A percentile compares a stretch with the other conserved stretches of the same genome.
phyloP scores from a whole-genome alignment of 108 stramenopile genomes.

The Fistulifera pelliculosa region DNA sequence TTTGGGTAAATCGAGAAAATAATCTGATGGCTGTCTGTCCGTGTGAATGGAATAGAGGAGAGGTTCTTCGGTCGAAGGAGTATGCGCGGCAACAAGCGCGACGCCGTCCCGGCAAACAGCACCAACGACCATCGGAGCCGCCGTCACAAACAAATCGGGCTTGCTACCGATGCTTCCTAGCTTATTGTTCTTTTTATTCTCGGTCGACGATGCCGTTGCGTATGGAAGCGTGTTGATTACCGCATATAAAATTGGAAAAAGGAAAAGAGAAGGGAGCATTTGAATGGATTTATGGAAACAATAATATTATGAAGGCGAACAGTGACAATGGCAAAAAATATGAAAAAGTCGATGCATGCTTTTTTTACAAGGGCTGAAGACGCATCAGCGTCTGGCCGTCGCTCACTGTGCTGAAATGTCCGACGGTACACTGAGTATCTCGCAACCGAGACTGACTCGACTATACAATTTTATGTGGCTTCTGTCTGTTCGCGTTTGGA shows the following conservation, averaged over 20 bases:
- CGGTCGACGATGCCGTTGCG: not conserved
- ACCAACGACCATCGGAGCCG: constrained; percentile 53
- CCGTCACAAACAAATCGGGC: constrained; percentile 44
- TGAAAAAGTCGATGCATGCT: too few species aligned
- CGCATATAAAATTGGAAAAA: not conserved
- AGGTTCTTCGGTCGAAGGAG: constrained; percentile 16
- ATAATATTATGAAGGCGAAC: too few species aligned
- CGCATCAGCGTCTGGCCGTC: too few species aligned
- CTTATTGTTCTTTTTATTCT: not conserved
- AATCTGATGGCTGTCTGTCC: not conserved
- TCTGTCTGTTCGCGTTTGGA: too few species aligned
- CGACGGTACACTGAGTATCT: too few species aligned
- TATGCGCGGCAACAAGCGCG: constrained; percentile 48
- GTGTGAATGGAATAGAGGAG: constrained; percentile 9
- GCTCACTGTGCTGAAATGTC: too few species aligned
- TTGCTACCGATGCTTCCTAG: constrained; percentile 3
- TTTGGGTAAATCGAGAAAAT: constrained; percentile 35
- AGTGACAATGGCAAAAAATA: too few species aligned
- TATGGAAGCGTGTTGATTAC: not conserved
- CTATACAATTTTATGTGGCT: too few species aligned
- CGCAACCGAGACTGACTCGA: too few species aligned
- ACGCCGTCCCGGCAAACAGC: constrained; percentile 59
- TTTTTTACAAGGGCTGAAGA: too few species aligned
- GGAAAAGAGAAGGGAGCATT: too few species aligned
- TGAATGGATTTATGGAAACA: too few species aligned